Evolutionary conservation across 345 rosid genomes (phyloP), one percentile per base, ranked within the genome.

Genomic region (Aegle marmelos): DNA sequence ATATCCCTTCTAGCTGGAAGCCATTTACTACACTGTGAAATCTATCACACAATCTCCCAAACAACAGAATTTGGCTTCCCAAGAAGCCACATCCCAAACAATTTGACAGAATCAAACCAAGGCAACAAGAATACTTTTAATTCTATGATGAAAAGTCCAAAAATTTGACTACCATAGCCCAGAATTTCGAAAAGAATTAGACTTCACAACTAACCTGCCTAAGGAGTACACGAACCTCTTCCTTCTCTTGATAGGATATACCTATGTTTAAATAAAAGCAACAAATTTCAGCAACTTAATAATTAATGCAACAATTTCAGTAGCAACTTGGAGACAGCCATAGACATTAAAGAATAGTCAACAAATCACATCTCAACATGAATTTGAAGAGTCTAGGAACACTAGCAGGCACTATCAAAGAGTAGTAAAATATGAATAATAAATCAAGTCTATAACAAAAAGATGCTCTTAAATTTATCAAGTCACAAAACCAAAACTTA

Each of bases 151-250:
- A 36, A 69, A 22, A 54, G 5, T 64, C 41, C 27, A 73, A 71
- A 34, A 53, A 19, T 30, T 28, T 30, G 66, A 64, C 61, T 9
- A 37, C 16, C 56, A 34, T 53, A 69, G 63, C 31, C 31, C 36
- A 34, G 34, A 77, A 67, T 72, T 70, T 37, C 61, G 64, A 7
- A 50, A 45, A n/a, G 7, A 72, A 54, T 11, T 19, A 85, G 76
- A 76, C 64, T 75, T 72, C 59, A 66, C 33, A 79, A 83, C 80
- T 68, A 81, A 95, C 99, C 99, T 93, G 89, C 66, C 95, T 87
- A 78, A 95, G 93, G 77, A 91, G 94, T 61, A 90, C 72, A 62
- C 99, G 97, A 22, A 95, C 97, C 83, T 95, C 98, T 88, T 92
- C 98, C 86, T 95, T 95, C 94, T 93, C 98, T 21, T 85, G 82